Conservation (phyloP, 2,329 filamentous ascomycete genomes). For the Penicillium palitans region DNA sequence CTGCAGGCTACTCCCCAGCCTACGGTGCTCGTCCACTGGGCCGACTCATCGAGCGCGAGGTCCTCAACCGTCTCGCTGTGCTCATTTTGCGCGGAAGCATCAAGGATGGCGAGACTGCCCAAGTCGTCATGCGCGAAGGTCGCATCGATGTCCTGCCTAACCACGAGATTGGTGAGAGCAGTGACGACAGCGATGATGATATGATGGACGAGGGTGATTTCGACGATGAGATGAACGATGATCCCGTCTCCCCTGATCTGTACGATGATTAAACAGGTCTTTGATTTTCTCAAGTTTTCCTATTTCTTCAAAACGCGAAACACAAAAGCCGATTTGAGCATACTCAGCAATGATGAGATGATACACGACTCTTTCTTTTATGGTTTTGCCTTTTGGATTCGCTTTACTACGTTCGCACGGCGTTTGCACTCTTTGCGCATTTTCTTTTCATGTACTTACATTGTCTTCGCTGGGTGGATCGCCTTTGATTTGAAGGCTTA, state of each 20-base stretch:
- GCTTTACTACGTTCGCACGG: background rate
- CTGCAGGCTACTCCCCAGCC: slow-evolving; percentile 87
- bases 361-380: background rate
- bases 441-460: background rate
- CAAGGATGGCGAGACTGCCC: slow-evolving; percentile 79
- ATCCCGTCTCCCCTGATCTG: slow-evolving; percentile 60
- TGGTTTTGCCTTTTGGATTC: background rate
- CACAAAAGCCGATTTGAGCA: background rate
- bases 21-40: slow-evolving; percentile 90
- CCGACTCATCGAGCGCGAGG: slow-evolving; percentile 93
- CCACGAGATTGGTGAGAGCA: slow-evolving; percentile 59
- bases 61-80: slow-evolving; percentile 89
- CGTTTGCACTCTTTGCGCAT: background rate
- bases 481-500: background rate
- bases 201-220: slow-evolving; percentile 76
- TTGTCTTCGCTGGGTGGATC: background rate
- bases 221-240: slow-evolving; percentile 67
- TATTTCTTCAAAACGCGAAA: background rate
- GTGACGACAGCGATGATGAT: slow-evolving; percentile 60
- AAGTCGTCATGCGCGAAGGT: slow-evolving; percentile 75
- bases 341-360: slow-evolving; percentile 2
- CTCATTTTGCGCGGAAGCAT: slow-evolving; percentile 84
- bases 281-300: background rate
- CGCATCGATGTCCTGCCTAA: slow-evolving; percentile 82
- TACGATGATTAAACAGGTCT: slow-evolving; percentile 51